These are phyloP conservation scores for Nissolia schottii DNA, from an alignment of 306 rosid species.

Conservation along the genomic window DNA sequence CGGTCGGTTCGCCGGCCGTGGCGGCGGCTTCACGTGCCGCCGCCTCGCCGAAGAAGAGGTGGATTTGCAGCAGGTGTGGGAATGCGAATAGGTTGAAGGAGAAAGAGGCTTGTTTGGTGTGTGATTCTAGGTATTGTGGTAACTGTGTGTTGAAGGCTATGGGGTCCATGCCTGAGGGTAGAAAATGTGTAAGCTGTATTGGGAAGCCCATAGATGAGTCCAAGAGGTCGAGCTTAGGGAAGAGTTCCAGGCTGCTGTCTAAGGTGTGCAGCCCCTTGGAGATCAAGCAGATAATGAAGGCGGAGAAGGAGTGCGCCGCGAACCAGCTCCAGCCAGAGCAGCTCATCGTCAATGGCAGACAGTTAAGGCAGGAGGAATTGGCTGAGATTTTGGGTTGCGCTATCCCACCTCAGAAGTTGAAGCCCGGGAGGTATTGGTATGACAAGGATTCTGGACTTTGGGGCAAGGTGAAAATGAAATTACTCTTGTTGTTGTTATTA, in stretches of 20 bases:
- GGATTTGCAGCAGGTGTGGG: conserved; percentile 68
- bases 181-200: conserved; percentile 85
- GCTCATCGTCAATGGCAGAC: conserved; percentile 71
- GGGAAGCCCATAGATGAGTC: conserved; percentile 70
- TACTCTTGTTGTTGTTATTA: neutral
- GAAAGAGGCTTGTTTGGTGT: conserved; percentile 76
- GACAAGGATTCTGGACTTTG: conserved; percentile 91
- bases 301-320: conserved; percentile 72
- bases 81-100: conserved; percentile 71
- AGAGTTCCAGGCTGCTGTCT: conserved; percentile 66
- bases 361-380: conserved; percentile 71
- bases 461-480: conserved; percentile 68
- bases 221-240: conserved; percentile 62
- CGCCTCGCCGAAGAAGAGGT: conserved; percentile 32
- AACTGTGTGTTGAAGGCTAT: conserved; percentile 80
- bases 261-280: conserved; percentile 81
- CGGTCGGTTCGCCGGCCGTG: conserved; percentile 42
- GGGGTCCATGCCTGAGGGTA: conserved; percentile 97
- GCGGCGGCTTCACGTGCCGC: neutral
- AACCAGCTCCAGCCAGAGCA: conserved; percentile 89
- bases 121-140: conserved; percentile 68
- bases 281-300: conserved; percentile 84
- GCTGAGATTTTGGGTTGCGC: conserved; percentile 73
- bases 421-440: conserved; percentile 91
- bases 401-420: conserved; percentile 70